Conservation (phyloP, 2,329 filamentous ascomycete genomes). For the Fonsecaea pugnacius region DNA sequence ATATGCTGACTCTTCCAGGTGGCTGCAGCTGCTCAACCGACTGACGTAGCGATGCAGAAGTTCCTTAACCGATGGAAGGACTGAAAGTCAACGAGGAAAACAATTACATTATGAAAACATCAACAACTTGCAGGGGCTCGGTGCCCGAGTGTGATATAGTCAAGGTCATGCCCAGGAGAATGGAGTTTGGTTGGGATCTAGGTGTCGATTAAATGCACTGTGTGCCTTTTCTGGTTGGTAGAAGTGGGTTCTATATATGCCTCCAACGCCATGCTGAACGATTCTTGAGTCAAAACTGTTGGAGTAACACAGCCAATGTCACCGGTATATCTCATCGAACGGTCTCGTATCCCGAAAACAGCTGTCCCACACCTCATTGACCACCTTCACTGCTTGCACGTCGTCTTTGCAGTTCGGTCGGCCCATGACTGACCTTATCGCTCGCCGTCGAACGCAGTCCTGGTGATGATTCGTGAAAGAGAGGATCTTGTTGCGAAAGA, state of each 20-base stretch:
- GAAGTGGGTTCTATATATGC: constrained; percentile 4
- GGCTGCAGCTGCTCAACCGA: constrained; percentile 56
- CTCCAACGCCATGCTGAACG: constrained; percentile 34
- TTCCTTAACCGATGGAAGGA: constrained; percentile 65
- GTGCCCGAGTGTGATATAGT: constrained; percentile 9
- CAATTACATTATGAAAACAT: constrained; percentile 7
- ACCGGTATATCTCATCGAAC: constrained; percentile 93
- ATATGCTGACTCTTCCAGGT: constrained; percentile 48
- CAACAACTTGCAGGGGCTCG: constrained; percentile 17
- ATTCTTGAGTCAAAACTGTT: constrained; percentile 13
- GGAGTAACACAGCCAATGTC: constrained; percentile 29
- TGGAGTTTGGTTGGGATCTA: constrained; percentile 25
- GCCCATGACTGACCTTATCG: constrained; percentile 76
- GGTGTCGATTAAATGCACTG: constrained; percentile 10
- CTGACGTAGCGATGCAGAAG: constrained; percentile 59
- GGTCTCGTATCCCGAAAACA: constrained; percentile 93
- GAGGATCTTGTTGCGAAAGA: constrained; percentile 83
- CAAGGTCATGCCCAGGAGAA: constrained; percentile 14
- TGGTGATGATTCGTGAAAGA: constrained; percentile 91
- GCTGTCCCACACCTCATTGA: constrained; percentile 98
- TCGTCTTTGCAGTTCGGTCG: constrained; percentile 83
- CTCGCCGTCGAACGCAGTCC: constrained; percentile 81
- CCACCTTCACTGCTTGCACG: constrained; percentile 80
- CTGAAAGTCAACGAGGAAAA: constrained; percentile 41
- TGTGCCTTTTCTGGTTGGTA: background rate